phyloP scores from a whole-genome alignment of 2,329 filamentous ascomycete genomes.

The Exophiala viscosa region DNA sequence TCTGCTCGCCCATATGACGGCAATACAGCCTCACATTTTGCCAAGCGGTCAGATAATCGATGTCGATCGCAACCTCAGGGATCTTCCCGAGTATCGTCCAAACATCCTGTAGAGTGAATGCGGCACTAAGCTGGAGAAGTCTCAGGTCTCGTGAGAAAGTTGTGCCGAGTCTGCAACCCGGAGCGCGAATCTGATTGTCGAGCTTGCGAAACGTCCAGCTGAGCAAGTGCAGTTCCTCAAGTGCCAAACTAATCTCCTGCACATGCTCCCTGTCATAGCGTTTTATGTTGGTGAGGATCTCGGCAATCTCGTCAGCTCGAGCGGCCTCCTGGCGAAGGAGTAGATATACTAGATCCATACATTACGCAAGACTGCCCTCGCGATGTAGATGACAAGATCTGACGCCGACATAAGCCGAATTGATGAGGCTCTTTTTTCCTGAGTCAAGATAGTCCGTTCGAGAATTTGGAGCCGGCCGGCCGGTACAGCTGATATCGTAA shows the following conservation, averaged over 20 bases:
- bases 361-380: slow-evolving; percentile 13
- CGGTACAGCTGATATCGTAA: slow-evolving; percentile 19
- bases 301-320: slow-evolving; percentile 52
- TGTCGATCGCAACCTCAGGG: slow-evolving; percentile 30
- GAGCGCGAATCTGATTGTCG: slow-evolving; percentile 41
- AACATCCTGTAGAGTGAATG: slow-evolving; percentile 51
- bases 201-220: slow-evolving; percentile 49
- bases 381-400: neutral
- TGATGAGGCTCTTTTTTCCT: slow-evolving; percentile 17
- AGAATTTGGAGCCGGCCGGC: slow-evolving; percentile 2
- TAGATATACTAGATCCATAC: slow-evolving; percentile 39
- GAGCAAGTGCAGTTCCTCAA: slow-evolving; percentile 54
- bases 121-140: slow-evolving; percentile 47
- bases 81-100: slow-evolving; percentile 43
- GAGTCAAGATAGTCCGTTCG: neutral
- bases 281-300: slow-evolving; percentile 49
- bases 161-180: slow-evolving; percentile 35
- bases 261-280: slow-evolving; percentile 49
- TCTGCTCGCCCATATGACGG: slow-evolving; percentile 46
- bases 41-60: slow-evolving; percentile 51
- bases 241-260: slow-evolving; percentile 51
- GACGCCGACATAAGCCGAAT: neutral
- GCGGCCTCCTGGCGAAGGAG: slow-evolving; percentile 43
- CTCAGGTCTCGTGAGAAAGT: slow-evolving; percentile 46
- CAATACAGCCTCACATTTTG: slow-evolving; percentile 39